Evolutionary conservation across 2,329 filamentous ascomycete species (phyloP).

Genomic region (Cordyceps javanica): DNA sequence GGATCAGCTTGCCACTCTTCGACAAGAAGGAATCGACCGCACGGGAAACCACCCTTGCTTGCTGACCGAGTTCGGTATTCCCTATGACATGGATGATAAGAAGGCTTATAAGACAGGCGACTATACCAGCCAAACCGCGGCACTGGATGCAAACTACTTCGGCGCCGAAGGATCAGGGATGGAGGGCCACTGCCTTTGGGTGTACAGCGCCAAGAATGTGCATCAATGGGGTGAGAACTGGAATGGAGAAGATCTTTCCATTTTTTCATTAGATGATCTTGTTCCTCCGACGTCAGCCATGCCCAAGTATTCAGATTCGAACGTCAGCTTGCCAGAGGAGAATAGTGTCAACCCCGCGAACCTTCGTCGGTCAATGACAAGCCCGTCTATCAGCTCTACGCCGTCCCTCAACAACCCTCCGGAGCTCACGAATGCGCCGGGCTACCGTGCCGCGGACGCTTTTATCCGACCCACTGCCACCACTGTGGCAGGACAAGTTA

Average conservation of each 20-base stretch:
- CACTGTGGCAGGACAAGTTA: conserved; percentile 63
- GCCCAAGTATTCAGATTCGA: conserved; percentile 41
- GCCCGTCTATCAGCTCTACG: conserved; percentile 58
- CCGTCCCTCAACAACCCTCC: conserved; percentile 44
- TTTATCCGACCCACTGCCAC: conserved; percentile 83
- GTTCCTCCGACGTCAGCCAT: conserved; percentile 47
- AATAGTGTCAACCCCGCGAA: conserved; percentile 66
- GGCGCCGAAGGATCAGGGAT: conserved; percentile 77
- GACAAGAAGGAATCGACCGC: conserved; percentile 79
- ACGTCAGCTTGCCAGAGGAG: conserved; percentile 40
- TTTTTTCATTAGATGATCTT: conserved; percentile 79
- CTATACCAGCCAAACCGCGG: conserved; percentile 85
- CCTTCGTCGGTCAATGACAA: conserved; percentile 65
- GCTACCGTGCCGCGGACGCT: conserved; percentile 86
- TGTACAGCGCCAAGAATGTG: conserved; percentile 76
- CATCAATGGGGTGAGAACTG: conserved; percentile 88
- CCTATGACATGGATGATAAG: conserved; percentile 98
- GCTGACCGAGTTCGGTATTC: conserved; percentile 93
- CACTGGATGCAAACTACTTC: conserved; percentile 94
- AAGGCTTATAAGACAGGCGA: conserved; percentile 93
- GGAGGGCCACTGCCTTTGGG: conserved; percentile 85
- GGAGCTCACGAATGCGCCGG: conserved; percentile 58
- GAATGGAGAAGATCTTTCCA: conserved; percentile 96
- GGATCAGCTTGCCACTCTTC: conserved; percentile 77
- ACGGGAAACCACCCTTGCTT: conserved; percentile 86